Percentiles rank a stretch among this genome's conserved stretches.
These are phyloP conservation scores for Sclerotinia minor DNA, from an alignment of 2,329 filamentous ascomycete species.

Conservation along the genomic window DNA sequence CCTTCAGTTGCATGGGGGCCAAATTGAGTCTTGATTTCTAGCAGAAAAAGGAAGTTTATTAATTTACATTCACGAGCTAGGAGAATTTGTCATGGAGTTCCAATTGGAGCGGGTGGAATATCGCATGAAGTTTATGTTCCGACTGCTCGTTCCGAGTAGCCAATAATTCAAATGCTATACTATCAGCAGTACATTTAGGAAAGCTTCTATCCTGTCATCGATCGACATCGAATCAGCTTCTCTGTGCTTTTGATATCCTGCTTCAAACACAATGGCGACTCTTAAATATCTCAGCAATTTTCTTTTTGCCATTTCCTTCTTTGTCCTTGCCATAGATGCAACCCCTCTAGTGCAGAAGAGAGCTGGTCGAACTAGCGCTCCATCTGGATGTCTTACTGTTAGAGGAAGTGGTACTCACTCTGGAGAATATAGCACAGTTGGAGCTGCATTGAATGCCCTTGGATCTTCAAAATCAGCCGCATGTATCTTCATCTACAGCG, in stretches of 20 bases:
- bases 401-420: constrained; percentile 23
- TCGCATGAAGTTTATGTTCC: too few relatives aligned
- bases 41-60: neutral
- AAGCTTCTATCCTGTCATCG: too few relatives aligned
- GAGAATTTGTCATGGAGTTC: neutral
- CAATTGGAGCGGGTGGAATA: neutral
- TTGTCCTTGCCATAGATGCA: neutral
- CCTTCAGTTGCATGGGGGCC: neutral
- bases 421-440: constrained; percentile 23
- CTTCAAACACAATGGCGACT: neutral
- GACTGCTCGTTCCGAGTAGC: neutral
- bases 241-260: neutral
- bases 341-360: constrained; percentile 6
- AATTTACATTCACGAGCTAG: neutral
- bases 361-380: constrained; percentile 12
- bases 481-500: constrained; percentile 15
- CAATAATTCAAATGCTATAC: neutral
- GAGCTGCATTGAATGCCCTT: constrained; percentile 8
- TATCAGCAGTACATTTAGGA: neutral
- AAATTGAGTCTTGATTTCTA: neutral
- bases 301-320: neutral
- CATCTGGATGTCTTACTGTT: constrained; percentile 22
- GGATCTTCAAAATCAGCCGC: constrained; percentile 4
- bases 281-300: neutral
- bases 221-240: neutral